Evolutionary conservation across 371 early-diverging fungal genomes (phyloP).

Genomic region (Mortierella sp.): DNA sequence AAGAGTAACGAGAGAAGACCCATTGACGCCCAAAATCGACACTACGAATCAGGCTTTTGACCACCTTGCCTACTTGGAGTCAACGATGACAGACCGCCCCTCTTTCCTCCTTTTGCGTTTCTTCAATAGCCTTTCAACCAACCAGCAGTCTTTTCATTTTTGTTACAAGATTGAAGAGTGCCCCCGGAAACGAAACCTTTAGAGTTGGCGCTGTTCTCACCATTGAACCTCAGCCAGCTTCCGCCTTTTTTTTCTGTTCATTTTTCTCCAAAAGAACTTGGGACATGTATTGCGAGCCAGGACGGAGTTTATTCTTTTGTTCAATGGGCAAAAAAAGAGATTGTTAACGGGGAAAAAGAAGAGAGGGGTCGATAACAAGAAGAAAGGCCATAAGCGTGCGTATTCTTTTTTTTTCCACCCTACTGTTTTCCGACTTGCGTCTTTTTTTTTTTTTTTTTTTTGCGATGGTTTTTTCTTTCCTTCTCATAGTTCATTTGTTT

Average conservation of each 20-base stretch:
- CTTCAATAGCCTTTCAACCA: neutral
- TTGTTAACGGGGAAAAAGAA: neutral
- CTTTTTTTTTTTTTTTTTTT: neutral
- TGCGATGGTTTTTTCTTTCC: neutral
- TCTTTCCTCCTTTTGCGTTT: neutral
- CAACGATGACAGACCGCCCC: neutral
- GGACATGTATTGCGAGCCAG: neutral
- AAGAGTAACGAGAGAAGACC: too few relatives aligned
- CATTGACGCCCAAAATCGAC: too few relatives aligned
- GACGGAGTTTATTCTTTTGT: neutral
- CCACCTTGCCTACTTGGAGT: too few relatives aligned
- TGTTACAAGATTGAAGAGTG: neutral
- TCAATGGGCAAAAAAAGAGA: neutral
- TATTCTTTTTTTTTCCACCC: neutral
- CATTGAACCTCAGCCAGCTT: neutral
- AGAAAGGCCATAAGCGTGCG: neutral
- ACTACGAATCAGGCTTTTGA: too few relatives aligned
- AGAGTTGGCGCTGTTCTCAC: neutral
- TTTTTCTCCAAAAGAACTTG: neutral
- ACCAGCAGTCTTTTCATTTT: neutral
- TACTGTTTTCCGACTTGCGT: neutral
- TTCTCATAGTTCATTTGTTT: neutral
- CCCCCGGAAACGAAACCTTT: constrained; percentile 7
- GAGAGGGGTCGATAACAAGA: neutral
- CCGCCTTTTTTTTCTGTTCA: neutral